Conservation (phyloP, 192 early-diverging fungal genomes). For the Thamnidium elegans region DNA sequence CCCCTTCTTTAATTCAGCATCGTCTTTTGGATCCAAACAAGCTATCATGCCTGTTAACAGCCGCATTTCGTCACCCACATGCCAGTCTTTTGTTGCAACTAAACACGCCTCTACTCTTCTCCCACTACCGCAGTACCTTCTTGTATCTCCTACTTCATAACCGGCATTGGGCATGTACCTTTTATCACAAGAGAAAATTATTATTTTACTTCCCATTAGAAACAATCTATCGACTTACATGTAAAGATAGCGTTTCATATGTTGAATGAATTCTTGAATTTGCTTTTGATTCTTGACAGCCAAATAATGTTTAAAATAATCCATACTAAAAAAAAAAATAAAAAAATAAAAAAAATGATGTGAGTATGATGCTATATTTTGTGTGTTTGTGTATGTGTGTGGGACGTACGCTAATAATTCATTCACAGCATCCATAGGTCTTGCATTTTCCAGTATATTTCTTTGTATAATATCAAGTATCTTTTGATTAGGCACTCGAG, state of each 20-base stretch:
- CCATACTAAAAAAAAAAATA: constrained; percentile 29
- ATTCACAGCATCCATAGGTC: constrained; percentile 38
- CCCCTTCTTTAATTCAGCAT: constrained; percentile 44
- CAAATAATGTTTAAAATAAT: constrained; percentile 36
- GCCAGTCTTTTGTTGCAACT: constrained; percentile 48
- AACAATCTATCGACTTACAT: constrained; percentile 17
- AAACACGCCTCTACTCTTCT: constrained; percentile 52
- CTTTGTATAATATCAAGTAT: constrained; percentile 42
- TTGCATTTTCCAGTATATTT: constrained; percentile 35
- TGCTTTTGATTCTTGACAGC: constrained; percentile 29
- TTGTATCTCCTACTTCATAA: constrained; percentile 55
- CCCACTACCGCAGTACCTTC: constrained; percentile 41
- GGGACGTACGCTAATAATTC: constrained; percentile 41
- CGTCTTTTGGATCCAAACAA: constrained; percentile 47
- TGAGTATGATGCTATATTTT: not conserved
- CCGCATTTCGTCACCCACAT: constrained; percentile 46
- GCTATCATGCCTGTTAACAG: constrained; percentile 56
- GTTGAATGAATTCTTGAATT: constrained; percentile 40
- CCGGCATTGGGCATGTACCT: constrained; percentile 55
- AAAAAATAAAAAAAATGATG: not conserved
- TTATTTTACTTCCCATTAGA: not conserved
- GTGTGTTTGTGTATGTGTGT: constrained; percentile 4
- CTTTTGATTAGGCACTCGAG: constrained; percentile 20
- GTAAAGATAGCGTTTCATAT: constrained; percentile 39
- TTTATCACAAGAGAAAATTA: constrained; percentile 10